Base-by-base conservation (phyloP, 148 eudicot species). In the Camellia japonica region DNA sequence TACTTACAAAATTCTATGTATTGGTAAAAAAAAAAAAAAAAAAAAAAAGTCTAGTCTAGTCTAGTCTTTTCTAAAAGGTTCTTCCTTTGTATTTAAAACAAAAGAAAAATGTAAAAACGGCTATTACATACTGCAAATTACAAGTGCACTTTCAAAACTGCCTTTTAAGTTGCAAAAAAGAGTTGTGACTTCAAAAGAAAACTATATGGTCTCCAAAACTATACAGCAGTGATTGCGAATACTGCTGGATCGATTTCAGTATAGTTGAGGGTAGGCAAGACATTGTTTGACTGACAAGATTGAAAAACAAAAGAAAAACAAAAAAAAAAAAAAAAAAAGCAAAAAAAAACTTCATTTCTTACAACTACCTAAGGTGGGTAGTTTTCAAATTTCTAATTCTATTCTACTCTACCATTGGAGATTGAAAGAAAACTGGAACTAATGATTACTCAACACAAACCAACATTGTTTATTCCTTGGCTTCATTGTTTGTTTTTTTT, bases 101-200 rank as follows among this genome's bases (percentile, higher is more conserved):
- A 46, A 46, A 69, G 73, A 69, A 69, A 12, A 69, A 69, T 11
- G 1, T 43, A 69, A 38, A 46, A 46, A 46, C 12, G 5, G 5
- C 73, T n/a, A 23, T 46, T 69, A 69, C 73, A 69, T 46, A 46
- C 73, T 43, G 54, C 73, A 69, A 69, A 46, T 46, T 69, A 68
- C 5, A 8, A 69, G 54, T 46, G 43, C 54, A n/a, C 73, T 52
- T 69, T 44, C 12, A 43, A 46, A 7, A 46, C 30, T 18, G 54
- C 46, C 73, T 1, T 18, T 46, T 52, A 44, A n/a, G 55, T 44
- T 44, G 54, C 30, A 69, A n/a, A 69, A 69, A 52, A 44, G 52
- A 19, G 2, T 47, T 58, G 49, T 19, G 4, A 71, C 13, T 13
- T 55, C 55, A 19, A 38, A 73, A 54, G 38, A 49, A 56, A 56